Percentiles rank a stretch among this genome's conserved stretches.
phyloP scores from a whole-genome alignment of 1,284 basidiomycete genomes.

The Mycena sp. region DNA sequence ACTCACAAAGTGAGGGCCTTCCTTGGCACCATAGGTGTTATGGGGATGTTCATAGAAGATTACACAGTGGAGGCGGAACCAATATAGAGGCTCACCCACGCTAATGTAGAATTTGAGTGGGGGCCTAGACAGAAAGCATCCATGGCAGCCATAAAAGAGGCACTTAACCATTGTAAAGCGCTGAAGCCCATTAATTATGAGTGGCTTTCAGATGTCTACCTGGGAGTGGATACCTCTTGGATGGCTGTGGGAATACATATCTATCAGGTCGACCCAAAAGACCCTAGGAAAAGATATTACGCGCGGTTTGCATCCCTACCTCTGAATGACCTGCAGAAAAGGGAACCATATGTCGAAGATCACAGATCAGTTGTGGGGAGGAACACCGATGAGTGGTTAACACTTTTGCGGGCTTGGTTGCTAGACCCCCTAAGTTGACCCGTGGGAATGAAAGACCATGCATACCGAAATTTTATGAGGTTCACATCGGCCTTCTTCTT shows the following conservation, averaged over 20 bases:
- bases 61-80: constrained; percentile 32
- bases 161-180: constrained; percentile 23
- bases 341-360: neutral
- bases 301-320: constrained; percentile 41
- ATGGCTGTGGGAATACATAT: constrained; percentile 45
- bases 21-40: constrained; percentile 36
- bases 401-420: no score
- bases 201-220: constrained; percentile 36
- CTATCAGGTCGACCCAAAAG: constrained; percentile 35
- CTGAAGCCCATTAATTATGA: constrained; percentile 45
- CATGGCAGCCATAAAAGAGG: constrained; percentile 39
- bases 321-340: constrained; percentile 23
- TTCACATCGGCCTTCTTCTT: constrained; percentile 28
- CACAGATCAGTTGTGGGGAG: neutral
- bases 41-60: constrained; percentile 38
- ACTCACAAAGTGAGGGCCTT: constrained; percentile 39
- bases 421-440: no score
- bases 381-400: no score
- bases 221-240: constrained; percentile 46
- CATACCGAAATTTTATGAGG: no score
- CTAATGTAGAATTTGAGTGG: constrained; percentile 38
- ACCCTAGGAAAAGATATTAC: constrained; percentile 31
- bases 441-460: no score
- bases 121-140: constrained; percentile 22
- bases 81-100: constrained; percentile 33